Evolutionary conservation across 2,329 filamentous ascomycete genomes (phyloP).

Genomic region (Conoideocrella luteorostrata): DNA sequence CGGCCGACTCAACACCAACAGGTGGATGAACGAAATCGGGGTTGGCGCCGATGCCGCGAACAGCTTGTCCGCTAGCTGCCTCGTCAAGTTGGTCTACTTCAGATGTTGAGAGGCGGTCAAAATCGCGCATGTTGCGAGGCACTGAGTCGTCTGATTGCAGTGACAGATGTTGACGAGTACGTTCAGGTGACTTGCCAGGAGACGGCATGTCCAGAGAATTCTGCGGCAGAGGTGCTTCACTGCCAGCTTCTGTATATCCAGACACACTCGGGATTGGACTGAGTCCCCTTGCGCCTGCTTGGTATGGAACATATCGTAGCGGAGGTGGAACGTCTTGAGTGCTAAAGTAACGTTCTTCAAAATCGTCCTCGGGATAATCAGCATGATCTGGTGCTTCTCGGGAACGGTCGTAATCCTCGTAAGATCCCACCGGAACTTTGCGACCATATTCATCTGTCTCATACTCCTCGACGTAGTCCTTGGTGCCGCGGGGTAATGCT

Average conservation of each 20-base stretch:
- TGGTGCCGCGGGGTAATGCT: slow-evolving; percentile 44
- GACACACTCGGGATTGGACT: slow-evolving; percentile 92
- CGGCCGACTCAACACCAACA: slow-evolving; percentile 75
- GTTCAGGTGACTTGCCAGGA: slow-evolving; percentile 45
- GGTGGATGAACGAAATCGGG: slow-evolving; percentile 69
- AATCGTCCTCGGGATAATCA: slow-evolving; percentile 35
- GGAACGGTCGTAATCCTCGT: slow-evolving; percentile 34
- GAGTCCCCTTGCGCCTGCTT: slow-evolving; percentile 62
- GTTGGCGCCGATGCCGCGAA: slow-evolving; percentile 65
- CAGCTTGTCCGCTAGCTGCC: slow-evolving; percentile 59
- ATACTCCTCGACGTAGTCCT: slow-evolving; percentile 38
- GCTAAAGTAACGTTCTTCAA: slow-evolving; percentile 44
- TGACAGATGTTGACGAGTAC: slow-evolving; percentile 26
- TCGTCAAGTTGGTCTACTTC: slow-evolving; percentile 54
- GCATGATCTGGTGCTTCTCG: slow-evolving; percentile 22
- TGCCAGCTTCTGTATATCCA: slow-evolving; percentile 69
- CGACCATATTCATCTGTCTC: slow-evolving; percentile 41
- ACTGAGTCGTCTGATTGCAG: slow-evolving; percentile 27
- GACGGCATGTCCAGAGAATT: slow-evolving; percentile 48
- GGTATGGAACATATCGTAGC: slow-evolving; percentile 61
- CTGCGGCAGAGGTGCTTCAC: slow-evolving; percentile 48
- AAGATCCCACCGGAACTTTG: slow-evolving; percentile 34
- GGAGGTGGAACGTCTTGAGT: slow-evolving; percentile 59
- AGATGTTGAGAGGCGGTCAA: slow-evolving; percentile 48
- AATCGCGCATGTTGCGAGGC: slow-evolving; percentile 39